phyloP scores from a whole-genome alignment of 1,139 yeast genomes.

The Geotrichum cucujoidarum region DNA sequence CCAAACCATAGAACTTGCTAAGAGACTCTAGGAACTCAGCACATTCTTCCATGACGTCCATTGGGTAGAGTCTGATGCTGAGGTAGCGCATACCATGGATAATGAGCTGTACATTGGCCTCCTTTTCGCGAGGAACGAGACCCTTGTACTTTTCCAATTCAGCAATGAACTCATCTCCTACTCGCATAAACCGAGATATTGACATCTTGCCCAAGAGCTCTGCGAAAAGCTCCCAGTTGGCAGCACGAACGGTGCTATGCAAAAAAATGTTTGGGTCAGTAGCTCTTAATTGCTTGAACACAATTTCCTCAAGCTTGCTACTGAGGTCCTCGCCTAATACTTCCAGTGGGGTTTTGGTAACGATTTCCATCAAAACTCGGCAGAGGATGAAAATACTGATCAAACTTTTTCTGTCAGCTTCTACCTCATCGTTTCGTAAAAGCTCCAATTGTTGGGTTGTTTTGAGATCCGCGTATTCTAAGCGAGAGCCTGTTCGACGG shows the following conservation, averaged over 20 bases:
- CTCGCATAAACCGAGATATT: constrained; percentile 71
- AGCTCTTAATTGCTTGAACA: constrained; percentile 80
- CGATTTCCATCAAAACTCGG: constrained; percentile 87
- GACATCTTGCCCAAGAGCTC: constrained; percentile 89
- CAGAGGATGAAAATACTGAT: constrained; percentile 89
- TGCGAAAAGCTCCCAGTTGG: constrained; percentile 92
- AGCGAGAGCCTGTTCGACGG: constrained; percentile 12
- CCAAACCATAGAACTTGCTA: constrained; percentile 69
- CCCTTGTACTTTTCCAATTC: constrained; percentile 62
- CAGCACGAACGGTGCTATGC: constrained; percentile 70
- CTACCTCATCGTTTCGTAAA: constrained; percentile 52
- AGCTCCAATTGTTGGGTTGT: constrained; percentile 6
- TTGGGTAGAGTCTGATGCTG: constrained; percentile 69
- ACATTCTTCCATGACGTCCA: constrained; percentile 86
- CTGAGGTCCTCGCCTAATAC: constrained; percentile 75
- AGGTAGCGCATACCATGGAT: constrained; percentile 90
- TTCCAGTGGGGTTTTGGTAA: constrained; percentile 73
- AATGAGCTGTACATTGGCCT: constrained; percentile 66
- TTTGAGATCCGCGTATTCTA: constrained; percentile 7
- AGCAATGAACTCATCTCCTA: constrained; percentile 88
- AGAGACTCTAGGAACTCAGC: constrained; percentile 83
- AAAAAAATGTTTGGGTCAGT: constrained; percentile 72
- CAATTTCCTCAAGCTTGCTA: constrained; percentile 84
- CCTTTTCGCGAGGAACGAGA: constrained; percentile 59
- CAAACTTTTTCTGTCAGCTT: constrained; percentile 80